Evolutionary conservation across 2,329 filamentous ascomycete genomes (phyloP).

Genomic region (Fusarium compactum): DNA sequence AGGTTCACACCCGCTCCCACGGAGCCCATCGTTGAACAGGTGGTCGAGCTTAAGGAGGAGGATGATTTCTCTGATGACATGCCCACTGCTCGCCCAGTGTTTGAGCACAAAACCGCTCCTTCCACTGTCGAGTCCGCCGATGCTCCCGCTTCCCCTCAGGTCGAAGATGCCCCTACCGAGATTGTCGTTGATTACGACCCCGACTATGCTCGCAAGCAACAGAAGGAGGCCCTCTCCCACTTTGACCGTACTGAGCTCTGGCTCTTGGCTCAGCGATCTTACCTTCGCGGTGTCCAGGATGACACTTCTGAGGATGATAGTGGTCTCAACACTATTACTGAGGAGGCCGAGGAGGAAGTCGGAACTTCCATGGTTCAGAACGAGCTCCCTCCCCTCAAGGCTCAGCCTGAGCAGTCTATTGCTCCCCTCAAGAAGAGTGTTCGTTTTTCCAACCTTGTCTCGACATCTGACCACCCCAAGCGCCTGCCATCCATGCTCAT

Average conservation of each 20-base stretch:
- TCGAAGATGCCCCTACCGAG: conserved; percentile 71
- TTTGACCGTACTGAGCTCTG: conserved; percentile 87
- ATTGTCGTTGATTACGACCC: conserved; percentile 80
- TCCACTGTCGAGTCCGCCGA: conserved; percentile 50
- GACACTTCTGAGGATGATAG: conserved; percentile 53
- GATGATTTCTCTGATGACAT: conserved; percentile 69
- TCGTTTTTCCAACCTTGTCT: conserved; percentile 73
- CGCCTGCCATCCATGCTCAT: conserved; percentile 64
- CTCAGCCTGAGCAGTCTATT: conserved; percentile 38
- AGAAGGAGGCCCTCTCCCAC: conserved; percentile 77
- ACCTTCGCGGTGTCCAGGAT: conserved; percentile 75
- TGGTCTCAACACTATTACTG: conserved; percentile 54
- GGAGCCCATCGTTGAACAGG: conserved; percentile 67
- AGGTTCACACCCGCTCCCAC: conserved; percentile 57
- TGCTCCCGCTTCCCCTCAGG: conserved; percentile 57
- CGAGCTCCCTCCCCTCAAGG: conserved; percentile 38
- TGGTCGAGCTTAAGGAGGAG: conserved; percentile 69
- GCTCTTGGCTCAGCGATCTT: conserved; percentile 84
- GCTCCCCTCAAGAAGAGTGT: conserved; percentile 76
- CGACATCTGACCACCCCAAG: conserved; percentile 60
- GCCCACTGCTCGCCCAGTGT: conserved; percentile 70
- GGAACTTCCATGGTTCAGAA: conserved; percentile 48
- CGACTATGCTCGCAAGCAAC: conserved; percentile 79
- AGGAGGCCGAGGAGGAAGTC: conserved; percentile 49
- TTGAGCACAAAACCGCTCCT: conserved; percentile 50